Percentiles rank a stretch among this genome's conserved stretches.
Evolutionary conservation across 1,139 yeast genomes (phyloP).

Genomic region (Casaregolazyma lundiana): DNA sequence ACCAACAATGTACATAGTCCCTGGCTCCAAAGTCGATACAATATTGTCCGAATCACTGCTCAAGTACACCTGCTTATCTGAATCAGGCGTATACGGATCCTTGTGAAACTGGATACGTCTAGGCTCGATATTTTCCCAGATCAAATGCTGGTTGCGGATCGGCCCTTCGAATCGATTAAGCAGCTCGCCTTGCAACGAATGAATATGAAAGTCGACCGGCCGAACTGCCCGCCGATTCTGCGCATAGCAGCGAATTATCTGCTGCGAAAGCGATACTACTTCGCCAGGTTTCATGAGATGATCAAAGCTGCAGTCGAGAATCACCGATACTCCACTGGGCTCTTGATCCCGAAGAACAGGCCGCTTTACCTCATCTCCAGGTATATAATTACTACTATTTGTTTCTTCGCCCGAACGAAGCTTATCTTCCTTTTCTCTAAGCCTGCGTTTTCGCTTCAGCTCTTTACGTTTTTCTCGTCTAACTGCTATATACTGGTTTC

Average conservation of each 20-base stretch:
- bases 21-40: slow-evolving; percentile 56
- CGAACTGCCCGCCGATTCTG: slow-evolving; percentile 61
- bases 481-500: slow-evolving; percentile 51
- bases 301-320: slow-evolving; percentile 88
- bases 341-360: slow-evolving; percentile 7
- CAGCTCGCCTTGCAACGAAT: slow-evolving; percentile 64
- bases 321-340: slow-evolving; percentile 32
- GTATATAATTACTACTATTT: background rate
- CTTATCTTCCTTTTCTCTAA: slow-evolving; percentile 6
- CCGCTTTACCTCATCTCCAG: slow-evolving; percentile 6
- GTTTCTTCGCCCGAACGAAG: background rate
- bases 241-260: slow-evolving; percentile 76
- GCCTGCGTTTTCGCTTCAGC: slow-evolving; percentile 22
- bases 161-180: slow-evolving; percentile 63
- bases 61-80: slow-evolving; percentile 56
- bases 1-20: slow-evolving; percentile 78
- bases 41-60: slow-evolving; percentile 84
- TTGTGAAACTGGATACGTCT: slow-evolving; percentile 37
- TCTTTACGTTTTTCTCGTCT: slow-evolving; percentile 47
- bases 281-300: slow-evolving; percentile 79
- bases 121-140: slow-evolving; percentile 59
- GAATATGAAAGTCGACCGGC: slow-evolving; percentile 56
- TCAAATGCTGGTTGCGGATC: slow-evolving; percentile 49
- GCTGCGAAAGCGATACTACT: slow-evolving; percentile 70
- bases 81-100: slow-evolving; percentile 39